Evolutionary conservation across 2,329 filamentous ascomycete genomes (phyloP), one percentile per base, ranked within the genome.

Genomic region (Gnomoniopsis sp.): DNA sequence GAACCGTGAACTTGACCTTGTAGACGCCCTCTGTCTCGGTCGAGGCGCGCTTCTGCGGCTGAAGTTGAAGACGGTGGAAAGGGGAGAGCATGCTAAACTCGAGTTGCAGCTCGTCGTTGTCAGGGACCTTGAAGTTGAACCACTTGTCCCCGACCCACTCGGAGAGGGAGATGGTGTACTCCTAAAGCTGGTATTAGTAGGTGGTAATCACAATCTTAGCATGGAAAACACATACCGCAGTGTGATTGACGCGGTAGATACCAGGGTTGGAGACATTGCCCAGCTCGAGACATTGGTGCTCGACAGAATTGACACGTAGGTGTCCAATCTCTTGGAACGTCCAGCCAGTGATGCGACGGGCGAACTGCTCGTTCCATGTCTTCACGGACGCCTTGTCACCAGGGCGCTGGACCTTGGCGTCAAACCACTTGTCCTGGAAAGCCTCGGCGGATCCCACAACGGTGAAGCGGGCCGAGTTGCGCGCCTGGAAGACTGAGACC

Each of bases 31-130:
- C 88, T 64, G 87, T 86, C 67, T 90, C 87, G 56, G 80, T 74
- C 1, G 86, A 88, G 26, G 79, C 79, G 34, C 75, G 74, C 11
- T 79, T 72, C 22, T 63, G 48, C 30, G 64, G 65, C 10, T 77
- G 68, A 34, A 99, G 86, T 60, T 86, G 80, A 36, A 98, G 82
- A 46, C 95, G 93, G 78, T 97, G 89, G 85, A 97, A 98, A 58
- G 95, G 93, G 1, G 93, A 97, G 49, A 99, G 88, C 95, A 98
- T 99, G 78, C 88, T 93, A 80, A 98, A 97, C 75, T 99, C 95
- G 62, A 99, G 90, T 75, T 99, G 95, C 36, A 99, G 71, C 30
- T 79, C 81, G 71, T 99, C 95, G 62, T 76, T 80, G 10, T 80
- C 70, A 22, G 91, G 87, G 21, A 89, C 79, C 44, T 78, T 79